A percentile compares a stretch with the other conserved stretches of the same genome.
Conservation (phyloP, 1,284 basidiomycete genomes). For the Sutorius eximius region DNA sequence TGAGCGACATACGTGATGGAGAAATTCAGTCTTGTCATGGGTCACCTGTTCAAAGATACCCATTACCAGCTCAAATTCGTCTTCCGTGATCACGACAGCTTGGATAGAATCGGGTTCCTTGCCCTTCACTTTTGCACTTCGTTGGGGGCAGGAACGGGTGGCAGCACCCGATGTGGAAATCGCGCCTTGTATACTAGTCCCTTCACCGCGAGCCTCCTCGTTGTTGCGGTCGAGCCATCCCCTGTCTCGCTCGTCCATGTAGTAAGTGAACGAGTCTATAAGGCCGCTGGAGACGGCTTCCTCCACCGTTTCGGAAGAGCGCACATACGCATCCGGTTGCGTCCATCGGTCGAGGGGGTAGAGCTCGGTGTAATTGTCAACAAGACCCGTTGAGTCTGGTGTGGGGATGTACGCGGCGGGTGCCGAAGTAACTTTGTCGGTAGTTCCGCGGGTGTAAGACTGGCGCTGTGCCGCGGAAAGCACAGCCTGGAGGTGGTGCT, state of each 20-base stretch:
- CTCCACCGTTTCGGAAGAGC: constrained; percentile 88
- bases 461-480: constrained; percentile 69
- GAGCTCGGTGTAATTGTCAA: constrained; percentile 71
- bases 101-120: constrained; percentile 69
- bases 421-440: constrained; percentile 43
- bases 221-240: constrained; percentile 95
- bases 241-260: constrained; percentile 95
- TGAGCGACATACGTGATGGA: constrained; percentile 71
- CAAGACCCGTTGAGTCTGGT: constrained; percentile 83
- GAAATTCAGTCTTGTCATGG: constrained; percentile 87
- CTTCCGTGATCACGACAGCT: constrained; percentile 73
- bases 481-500: constrained; percentile 90
- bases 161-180: constrained; percentile 49
- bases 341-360: constrained; percentile 72
- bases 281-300: constrained; percentile 63
- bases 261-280: constrained; percentile 76
- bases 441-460: constrained; percentile 42
- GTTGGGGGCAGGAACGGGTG: constrained; percentile 51
- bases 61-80: constrained; percentile 95
- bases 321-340: constrained; percentile 80
- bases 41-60: constrained; percentile 91
- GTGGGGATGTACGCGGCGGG: constrained; percentile 85
- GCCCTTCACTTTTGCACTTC: constrained; percentile 74
- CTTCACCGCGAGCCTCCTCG: constrained; percentile 83
- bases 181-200: constrained; percentile 74